These are phyloP conservation scores for Phytopythium aichiense DNA, from an alignment of 352 stramenopile species.

Conservation along the genomic window DNA sequence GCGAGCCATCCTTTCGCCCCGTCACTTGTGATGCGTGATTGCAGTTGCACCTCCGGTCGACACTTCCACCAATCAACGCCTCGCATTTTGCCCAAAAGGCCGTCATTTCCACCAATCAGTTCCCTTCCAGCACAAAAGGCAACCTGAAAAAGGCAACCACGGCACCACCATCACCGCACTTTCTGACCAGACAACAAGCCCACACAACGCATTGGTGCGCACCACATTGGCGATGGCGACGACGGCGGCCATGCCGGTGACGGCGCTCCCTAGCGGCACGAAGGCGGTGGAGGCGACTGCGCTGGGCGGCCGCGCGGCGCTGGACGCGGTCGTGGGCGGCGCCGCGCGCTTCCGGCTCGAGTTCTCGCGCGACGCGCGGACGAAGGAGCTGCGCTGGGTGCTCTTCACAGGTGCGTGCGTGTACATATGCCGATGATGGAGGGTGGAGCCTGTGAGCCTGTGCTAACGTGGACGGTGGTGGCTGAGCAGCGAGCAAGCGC, in stretches of 20 bases:
- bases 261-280: not conserved
- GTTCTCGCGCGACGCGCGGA: conserved; percentile 59
- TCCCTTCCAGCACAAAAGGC: too few relatives aligned
- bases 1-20: not conserved
- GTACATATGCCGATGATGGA: not conserved
- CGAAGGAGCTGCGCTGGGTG: conserved; percentile 80
- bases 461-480: not conserved
- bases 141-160: too few relatives aligned
- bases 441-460: not conserved
- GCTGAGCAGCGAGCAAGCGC: conserved; percentile 35
- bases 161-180: not conserved
- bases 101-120: too few relatives aligned
- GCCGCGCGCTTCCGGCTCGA: conserved; percentile 60
- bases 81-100: too few relatives aligned
- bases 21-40: conserved; percentile 1
- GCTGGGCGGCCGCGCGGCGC: conserved; percentile 25
- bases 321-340: conserved; percentile 42
- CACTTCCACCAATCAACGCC: too few relatives aligned
- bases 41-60: not conserved
- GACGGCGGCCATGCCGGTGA: not conserved
- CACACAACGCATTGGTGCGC: not conserved
- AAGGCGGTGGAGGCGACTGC: not conserved
- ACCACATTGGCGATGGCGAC: not conserved
- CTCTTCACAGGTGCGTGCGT: conserved; percentile 53
- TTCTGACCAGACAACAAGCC: not conserved